Percentiles rank a stretch among this genome's conserved stretches.
Evolutionary conservation across 495 filamentous ascomycete genomes (phyloP).

Genomic region (Penicillium dipodomyicola): DNA sequence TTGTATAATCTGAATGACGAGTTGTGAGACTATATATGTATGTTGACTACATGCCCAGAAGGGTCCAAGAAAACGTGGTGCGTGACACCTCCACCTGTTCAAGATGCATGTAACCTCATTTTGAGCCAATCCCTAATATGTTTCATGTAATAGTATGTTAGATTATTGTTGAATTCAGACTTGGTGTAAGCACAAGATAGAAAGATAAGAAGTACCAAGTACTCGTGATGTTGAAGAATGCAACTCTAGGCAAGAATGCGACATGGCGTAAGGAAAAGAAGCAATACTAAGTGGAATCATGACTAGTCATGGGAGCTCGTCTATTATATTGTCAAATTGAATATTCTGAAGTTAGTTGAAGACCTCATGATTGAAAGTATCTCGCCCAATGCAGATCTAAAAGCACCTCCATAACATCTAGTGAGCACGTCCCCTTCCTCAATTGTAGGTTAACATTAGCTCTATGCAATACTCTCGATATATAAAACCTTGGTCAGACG

Average conservation of each 20-base stretch:
- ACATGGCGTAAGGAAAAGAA: neutral
- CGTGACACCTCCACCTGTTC: conserved; percentile 27
- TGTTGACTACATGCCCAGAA: neutral
- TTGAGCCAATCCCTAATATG: neutral
- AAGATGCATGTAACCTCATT: conserved; percentile 10
- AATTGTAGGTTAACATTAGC: neutral
- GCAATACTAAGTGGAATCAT: neutral
- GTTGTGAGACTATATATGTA: neutral
- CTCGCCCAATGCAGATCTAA: neutral
- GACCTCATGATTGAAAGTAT: neutral
- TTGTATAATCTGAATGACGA: neutral
- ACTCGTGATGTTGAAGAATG: conserved; percentile 5
- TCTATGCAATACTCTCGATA: neutral
- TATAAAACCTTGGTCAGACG: neutral
- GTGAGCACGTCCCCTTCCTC: too few species aligned
- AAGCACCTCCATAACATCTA: too few species aligned
- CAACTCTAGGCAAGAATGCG: conserved; percentile 3
- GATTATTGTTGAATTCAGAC: neutral
- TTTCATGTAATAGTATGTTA: conserved; percentile 3
- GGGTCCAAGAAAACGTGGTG: conserved; percentile 1
- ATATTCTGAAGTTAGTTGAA: neutral
- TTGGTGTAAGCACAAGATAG: neutral
- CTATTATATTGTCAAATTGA: neutral
- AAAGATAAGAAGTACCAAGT: neutral
- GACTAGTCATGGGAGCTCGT: neutral